These are phyloP conservation scores for Globisporangium rhizosaccharum DNA, from an alignment of 352 stramenopile genomes.

Conservation along the genomic window DNA sequence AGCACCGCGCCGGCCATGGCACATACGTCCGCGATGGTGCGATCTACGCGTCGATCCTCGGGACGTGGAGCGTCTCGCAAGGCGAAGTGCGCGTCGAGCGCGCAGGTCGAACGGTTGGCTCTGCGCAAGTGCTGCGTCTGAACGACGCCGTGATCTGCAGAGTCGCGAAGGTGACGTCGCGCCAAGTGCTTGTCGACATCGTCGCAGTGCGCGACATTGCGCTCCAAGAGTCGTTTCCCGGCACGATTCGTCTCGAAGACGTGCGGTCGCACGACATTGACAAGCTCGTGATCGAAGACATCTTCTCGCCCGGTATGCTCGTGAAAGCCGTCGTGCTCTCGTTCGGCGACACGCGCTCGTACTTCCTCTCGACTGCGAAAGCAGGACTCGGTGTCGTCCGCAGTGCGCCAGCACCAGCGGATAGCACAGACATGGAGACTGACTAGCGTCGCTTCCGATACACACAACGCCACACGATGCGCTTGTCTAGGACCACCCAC, in stretches of 20 bases:
- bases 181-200: conserved; percentile 78
- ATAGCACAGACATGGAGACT: conserved; percentile 34
- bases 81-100: conserved; percentile 47
- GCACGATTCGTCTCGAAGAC: conserved; percentile 75
- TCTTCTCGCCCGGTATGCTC: conserved; percentile 65
- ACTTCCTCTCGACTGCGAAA: conserved; percentile 79
- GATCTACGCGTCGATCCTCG: conserved; percentile 72
- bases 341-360: conserved; percentile 82
- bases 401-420: conserved; percentile 13
- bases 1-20: conserved; percentile 37
- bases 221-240: conserved; percentile 73
- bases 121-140: conserved; percentile 65
- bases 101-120: conserved; percentile 45
- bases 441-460: conserved; percentile 18
- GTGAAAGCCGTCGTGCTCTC: conserved; percentile 78
- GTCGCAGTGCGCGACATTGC: conserved; percentile 62
- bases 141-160: conserved; percentile 60
- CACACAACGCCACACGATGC: conserved; percentile 1
- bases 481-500: not conserved
- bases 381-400: conserved; percentile 60
- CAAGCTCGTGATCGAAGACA: conserved; percentile 74
- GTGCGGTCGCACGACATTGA: conserved; percentile 75
- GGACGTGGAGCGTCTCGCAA: conserved; percentile 30
- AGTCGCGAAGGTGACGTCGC: conserved; percentile 62
- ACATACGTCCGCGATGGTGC: conserved; percentile 51